Conservation (phyloP, 495 filamentous ascomycete genomes). For the Beverwykella pulmonaria region DNA sequence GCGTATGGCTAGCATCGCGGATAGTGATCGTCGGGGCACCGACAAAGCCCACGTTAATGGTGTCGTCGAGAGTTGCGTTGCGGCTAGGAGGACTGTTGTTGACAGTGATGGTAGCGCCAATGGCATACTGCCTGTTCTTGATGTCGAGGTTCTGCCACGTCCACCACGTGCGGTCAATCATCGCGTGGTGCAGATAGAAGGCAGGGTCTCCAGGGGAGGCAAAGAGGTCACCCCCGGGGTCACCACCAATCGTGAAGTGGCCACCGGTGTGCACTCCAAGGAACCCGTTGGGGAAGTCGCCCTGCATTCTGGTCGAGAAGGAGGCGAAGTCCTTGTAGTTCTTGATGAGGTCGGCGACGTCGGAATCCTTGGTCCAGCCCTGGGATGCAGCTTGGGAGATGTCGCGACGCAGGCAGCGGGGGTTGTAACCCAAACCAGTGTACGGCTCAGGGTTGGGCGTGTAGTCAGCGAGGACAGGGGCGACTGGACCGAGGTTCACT, state of each 20-base stretch:
- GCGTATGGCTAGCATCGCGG: constrained; percentile 54
- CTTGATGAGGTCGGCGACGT: constrained; percentile 53
- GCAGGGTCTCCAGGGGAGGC: constrained; percentile 54
- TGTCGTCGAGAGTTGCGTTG: constrained; percentile 54
- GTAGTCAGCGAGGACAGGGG: constrained; percentile 29
- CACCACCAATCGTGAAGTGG: constrained; percentile 65
- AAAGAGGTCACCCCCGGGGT: constrained; percentile 63
- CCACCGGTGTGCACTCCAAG: constrained; percentile 66
- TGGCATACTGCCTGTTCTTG: constrained; percentile 47
- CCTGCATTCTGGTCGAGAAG: constrained; percentile 58
- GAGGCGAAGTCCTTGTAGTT: constrained; percentile 50
- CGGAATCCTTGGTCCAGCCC: constrained; percentile 56
- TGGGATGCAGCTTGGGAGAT: constrained; percentile 54
- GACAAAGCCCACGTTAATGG: constrained; percentile 50
- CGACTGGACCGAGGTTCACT: constrained; percentile 45
- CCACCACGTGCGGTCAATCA: constrained; percentile 71
- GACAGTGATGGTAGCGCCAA: constrained; percentile 61
- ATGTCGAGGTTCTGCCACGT: constrained; percentile 68
- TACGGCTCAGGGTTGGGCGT: constrained; percentile 10
- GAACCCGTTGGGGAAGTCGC: constrained; percentile 51
- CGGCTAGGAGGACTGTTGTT: constrained; percentile 55
- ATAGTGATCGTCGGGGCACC: constrained; percentile 48
- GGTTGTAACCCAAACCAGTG: constrained; percentile 54
- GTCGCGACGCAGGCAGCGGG: constrained; percentile 68
- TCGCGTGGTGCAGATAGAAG: constrained; percentile 71